Percentiles rank a stretch among this genome's conserved stretches.
phyloP scores from a whole-genome alignment of 2,329 filamentous ascomycete species.

The Catunica adiposa region DNA sequence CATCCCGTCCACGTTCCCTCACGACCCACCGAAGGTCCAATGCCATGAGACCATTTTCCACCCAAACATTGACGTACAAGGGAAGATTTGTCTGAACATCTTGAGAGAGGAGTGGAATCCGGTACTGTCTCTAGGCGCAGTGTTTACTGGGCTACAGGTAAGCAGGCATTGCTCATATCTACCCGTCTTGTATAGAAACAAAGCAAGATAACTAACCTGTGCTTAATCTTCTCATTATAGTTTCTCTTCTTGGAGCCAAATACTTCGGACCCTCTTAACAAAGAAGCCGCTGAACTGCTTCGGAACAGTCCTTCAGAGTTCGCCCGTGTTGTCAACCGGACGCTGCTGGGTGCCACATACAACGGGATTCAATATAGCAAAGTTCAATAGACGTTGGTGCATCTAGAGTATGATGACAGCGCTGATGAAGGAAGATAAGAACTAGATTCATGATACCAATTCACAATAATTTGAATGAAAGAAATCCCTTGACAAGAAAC shows the following conservation, averaged over 20 bases:
- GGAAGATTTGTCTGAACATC: slow-evolving; percentile 96
- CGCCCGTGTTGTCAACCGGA: slow-evolving; percentile 45
- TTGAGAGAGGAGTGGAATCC: slow-evolving; percentile 98
- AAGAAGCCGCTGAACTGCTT: slow-evolving; percentile 94
- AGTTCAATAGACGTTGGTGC: not conserved
- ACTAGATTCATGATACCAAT: too few relatives aligned
- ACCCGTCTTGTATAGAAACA: slow-evolving; percentile 25
- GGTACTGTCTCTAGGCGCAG: slow-evolving; percentile 87
- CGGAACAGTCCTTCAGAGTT: slow-evolving; percentile 40
- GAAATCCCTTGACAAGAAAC: too few relatives aligned
- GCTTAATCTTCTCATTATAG: slow-evolving; percentile 27
- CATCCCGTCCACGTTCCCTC: slow-evolving; percentile 89
- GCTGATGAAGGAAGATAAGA: too few relatives aligned
- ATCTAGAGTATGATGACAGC: too few relatives aligned
- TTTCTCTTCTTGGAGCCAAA: slow-evolving; percentile 98
- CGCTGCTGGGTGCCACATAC: slow-evolving; percentile 3
- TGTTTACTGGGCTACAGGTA: slow-evolving; percentile 79
- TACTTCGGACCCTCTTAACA: slow-evolving; percentile 91
- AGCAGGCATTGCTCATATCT: too few relatives aligned
- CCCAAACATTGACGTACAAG: slow-evolving; percentile 93
- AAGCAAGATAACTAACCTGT: not conserved
- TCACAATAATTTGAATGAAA: too few relatives aligned
- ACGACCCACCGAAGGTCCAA: slow-evolving; percentile 93
- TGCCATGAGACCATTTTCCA: slow-evolving; percentile 98
- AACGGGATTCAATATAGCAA: not conserved